A percentile compares a stretch with the other conserved stretches of the same genome.
phyloP scores from a whole-genome alignment of 2,329 filamentous ascomycete genomes.

The Fusarium fujikuroi region DNA sequence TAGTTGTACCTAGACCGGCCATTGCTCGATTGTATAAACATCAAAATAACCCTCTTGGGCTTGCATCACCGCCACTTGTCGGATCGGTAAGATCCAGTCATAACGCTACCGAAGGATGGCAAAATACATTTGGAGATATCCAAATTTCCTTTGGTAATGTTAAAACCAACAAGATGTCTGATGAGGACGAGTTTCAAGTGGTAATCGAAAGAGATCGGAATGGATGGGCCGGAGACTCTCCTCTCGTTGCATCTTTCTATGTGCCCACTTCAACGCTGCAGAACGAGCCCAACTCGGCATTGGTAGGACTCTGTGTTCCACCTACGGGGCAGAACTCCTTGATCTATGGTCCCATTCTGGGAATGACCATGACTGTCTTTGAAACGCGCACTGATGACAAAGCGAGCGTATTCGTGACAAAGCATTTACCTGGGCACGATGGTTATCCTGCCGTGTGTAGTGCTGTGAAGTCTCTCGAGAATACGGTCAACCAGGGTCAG shows the following conservation, averaged over 20 bases:
- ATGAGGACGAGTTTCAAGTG: conserved; percentile 48
- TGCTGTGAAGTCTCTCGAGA: conserved; percentile 37
- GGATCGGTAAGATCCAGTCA: conserved; percentile 45
- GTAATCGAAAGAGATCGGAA: conserved; percentile 49
- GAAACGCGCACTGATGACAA: conserved; percentile 46
- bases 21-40: conserved; percentile 46
- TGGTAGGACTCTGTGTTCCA: conserved; percentile 49
- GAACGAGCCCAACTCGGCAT: conserved; percentile 45
- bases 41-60: conserved; percentile 14
- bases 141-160: conserved; percentile 56
- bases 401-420: conserved; percentile 51
- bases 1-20: conserved; percentile 48
- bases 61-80: conserved; percentile 45
- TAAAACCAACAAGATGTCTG: conserved; percentile 35
- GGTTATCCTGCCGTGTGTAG: conserved; percentile 43
- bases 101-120: conserved; percentile 43
- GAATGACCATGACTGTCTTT: conserved; percentile 46
- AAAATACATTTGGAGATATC: conserved; percentile 52
- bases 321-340: conserved; percentile 38
- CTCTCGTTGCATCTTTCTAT: conserved; percentile 56
- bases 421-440: conserved; percentile 50
- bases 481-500: conserved; percentile 22
- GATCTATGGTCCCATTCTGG: conserved; percentile 43
- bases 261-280: conserved; percentile 51
- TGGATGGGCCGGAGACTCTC: conserved; percentile 52